phyloP scores from a whole-genome alignment of 1,139 yeast species.

The Blastobotrys proliferans region DNA sequence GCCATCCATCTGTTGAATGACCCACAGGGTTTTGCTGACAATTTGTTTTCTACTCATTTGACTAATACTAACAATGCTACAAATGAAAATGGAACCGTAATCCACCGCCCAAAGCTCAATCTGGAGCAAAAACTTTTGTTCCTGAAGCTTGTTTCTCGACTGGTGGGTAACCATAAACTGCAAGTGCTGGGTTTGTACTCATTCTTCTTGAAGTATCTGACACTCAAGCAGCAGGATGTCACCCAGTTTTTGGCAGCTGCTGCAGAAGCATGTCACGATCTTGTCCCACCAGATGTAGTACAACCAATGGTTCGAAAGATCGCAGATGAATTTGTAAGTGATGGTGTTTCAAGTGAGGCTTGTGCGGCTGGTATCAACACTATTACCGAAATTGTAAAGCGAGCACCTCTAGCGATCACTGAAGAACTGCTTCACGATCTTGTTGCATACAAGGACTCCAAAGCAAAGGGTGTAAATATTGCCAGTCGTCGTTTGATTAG shows the following conservation, averaged over 20 bases:
- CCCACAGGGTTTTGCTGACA: constrained; percentile 97
- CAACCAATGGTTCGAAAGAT: constrained; percentile 77
- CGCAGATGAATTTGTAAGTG: constrained; percentile 96
- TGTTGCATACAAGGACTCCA: constrained; percentile 85
- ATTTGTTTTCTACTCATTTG: constrained; percentile 65
- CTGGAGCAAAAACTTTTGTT: constrained; percentile 86
- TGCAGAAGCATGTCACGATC: constrained; percentile 94
- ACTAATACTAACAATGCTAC: constrained; percentile 49
- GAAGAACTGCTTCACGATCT: constrained; percentile 82
- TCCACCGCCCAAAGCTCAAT: constrained; percentile 48
- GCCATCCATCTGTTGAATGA: constrained; percentile 92
- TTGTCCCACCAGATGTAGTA: constrained; percentile 92
- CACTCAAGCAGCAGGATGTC: constrained; percentile 91
- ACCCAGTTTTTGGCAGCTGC: constrained; percentile 95
- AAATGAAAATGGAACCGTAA: constrained; percentile 10
- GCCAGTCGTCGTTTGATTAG: constrained; percentile 90
- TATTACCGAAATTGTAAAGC: constrained; percentile 82
- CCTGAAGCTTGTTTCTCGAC: constrained; percentile 79
- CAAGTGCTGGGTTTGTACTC: constrained; percentile 87
- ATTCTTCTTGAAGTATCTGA: constrained; percentile 78
- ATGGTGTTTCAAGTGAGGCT: constrained; percentile 96
- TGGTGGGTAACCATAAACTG: constrained; percentile 91
- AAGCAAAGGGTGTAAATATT: constrained; percentile 87
- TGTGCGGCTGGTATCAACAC: constrained; percentile 98
- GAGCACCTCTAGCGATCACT: constrained; percentile 94